Percentiles rank a stretch among this genome's conserved stretches.
Evolutionary conservation across 257 asterid species (phyloP).

Genomic region (Rhazya stricta): DNA sequence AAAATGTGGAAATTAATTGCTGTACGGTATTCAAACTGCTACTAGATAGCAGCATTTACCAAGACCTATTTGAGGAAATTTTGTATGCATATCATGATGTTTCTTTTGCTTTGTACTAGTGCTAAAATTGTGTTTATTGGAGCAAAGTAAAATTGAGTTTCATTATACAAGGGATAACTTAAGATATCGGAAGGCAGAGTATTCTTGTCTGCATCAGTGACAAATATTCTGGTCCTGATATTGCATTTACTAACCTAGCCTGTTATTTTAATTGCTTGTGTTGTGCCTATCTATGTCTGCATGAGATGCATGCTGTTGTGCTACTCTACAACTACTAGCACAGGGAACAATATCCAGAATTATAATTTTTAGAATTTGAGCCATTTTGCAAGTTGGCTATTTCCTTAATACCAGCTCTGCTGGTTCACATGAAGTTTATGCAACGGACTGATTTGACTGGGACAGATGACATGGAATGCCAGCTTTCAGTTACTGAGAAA

Average conservation of each 20-base stretch:
- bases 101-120: neutral
- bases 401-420: conserved; percentile 35
- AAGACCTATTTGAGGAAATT: neutral
- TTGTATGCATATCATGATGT: neutral
- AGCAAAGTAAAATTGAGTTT: too few relatives aligned
- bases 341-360: conserved; percentile 40
- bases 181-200: neutral
- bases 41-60: neutral
- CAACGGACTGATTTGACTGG: conserved; percentile 13
- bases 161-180: neutral
- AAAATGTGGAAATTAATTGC: neutral
- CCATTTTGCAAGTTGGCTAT: conserved; percentile 49
- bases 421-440: conserved; percentile 35
- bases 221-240: neutral
- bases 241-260: too few relatives aligned
- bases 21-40: neutral
- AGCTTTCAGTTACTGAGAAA: conserved; percentile 52
- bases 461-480: conserved; percentile 20
- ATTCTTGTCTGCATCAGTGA: neutral
- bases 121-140: neutral
- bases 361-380: conserved; percentile 32
- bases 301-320: conserved; percentile 76
- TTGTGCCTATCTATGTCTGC: conserved; percentile 8
- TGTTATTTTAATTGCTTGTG: neutral
- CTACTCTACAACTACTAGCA: conserved; percentile 80